Evolutionary conservation across 352 stramenopile species (phyloP).

Genomic region (Phytophthora pinifolia): DNA sequence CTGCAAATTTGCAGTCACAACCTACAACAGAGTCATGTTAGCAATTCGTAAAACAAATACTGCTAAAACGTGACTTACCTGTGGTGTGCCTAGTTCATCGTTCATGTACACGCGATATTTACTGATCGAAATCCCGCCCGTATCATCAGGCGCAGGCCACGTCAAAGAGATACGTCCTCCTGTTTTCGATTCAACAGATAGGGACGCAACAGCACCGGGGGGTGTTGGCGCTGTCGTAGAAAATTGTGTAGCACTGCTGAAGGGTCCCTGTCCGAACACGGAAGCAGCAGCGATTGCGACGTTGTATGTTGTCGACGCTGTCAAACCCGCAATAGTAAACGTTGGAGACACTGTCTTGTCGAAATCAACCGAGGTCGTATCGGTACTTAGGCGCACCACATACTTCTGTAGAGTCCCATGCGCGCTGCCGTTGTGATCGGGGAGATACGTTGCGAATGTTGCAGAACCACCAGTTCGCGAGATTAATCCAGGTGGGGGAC

Average conservation of each 20-base stretch:
- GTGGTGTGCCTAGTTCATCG: not conserved
- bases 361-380: slow-evolving; percentile 12
- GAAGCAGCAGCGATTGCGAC: slow-evolving; percentile 45
- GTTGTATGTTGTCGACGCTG: slow-evolving; percentile 34
- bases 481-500: slow-evolving; percentile 21
- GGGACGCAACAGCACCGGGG: slow-evolving; percentile 24
- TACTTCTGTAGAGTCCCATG: slow-evolving; percentile 36
- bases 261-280: slow-evolving; percentile 28
- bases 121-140: slow-evolving; percentile 48
- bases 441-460: slow-evolving; percentile 30
- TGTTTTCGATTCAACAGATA: slow-evolving; percentile 25
- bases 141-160: slow-evolving; percentile 50
- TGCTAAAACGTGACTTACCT: slow-evolving; percentile 20
- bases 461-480: slow-evolving; percentile 43
- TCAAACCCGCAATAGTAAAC: slow-evolving; percentile 34
- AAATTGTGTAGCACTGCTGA: slow-evolving; percentile 38
- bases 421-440: slow-evolving; percentile 54
- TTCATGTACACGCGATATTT: slow-evolving; percentile 60
- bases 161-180: slow-evolving; percentile 43
- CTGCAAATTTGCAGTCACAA: slow-evolving; percentile 19
- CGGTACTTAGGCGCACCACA: slow-evolving; percentile 32
- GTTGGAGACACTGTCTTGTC: slow-evolving; percentile 7
- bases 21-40: slow-evolving; percentile 8
- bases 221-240: slow-evolving; percentile 41
- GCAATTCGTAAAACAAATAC: not conserved